Conservation (phyloP, 208 protist species). For the Hexamita inflata region DNA sequence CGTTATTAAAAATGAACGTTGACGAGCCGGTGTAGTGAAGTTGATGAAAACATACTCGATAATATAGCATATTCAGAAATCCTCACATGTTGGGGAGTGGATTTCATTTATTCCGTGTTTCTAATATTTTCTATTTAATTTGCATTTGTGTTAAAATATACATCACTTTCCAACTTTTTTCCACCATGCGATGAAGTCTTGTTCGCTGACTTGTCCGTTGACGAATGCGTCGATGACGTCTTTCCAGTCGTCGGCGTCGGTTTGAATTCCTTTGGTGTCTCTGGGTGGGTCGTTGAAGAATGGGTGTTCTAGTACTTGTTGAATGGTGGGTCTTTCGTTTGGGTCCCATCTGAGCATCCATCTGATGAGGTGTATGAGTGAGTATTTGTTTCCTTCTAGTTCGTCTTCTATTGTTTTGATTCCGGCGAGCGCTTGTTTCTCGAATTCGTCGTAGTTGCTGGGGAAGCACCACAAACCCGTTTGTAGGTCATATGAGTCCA, state of each 20-base stretch:
- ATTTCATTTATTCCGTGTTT: no score
- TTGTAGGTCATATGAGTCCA: not conserved
- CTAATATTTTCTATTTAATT: no score
- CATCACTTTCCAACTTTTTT: no score
- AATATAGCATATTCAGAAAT: no score
- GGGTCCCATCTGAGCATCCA: slow-evolving; percentile 19
- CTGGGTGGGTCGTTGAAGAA: not conserved
- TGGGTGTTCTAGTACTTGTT: not conserved
- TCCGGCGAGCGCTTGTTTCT: not conserved
- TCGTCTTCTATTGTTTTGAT: not conserved
- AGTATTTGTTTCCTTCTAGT: slow-evolving; percentile 1
- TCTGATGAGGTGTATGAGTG: not conserved
- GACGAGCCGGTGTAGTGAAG: no score
- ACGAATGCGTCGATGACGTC: no score
- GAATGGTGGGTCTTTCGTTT: not conserved
- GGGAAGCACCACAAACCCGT: not conserved
- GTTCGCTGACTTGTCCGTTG: no score
- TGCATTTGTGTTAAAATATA: no score
- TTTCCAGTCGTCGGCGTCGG: not conserved
- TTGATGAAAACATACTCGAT: no score
- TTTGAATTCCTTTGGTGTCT: not conserved
- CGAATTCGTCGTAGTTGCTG: not conserved
- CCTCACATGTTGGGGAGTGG: no score
- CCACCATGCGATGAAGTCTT: no score
- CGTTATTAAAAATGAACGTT: no score